Evolutionary conservation across 306 rosid species (phyloP), one percentile per base, ranked within the genome.

Genomic region (Hippophae tibetana): DNA sequence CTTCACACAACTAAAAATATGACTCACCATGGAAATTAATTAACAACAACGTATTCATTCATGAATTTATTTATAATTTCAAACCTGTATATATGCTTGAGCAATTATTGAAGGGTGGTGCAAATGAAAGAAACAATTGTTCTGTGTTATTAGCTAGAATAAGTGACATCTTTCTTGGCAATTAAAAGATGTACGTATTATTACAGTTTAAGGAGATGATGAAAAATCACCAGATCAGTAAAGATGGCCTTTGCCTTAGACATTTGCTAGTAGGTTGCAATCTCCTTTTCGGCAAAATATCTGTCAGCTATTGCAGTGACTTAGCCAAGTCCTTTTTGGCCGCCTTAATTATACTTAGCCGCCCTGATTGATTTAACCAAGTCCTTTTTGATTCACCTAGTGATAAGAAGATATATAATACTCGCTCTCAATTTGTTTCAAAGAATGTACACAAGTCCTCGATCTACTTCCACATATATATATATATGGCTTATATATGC

Each of bases 221-320:
- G 7, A 57, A 56, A 43, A 13, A 64, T 64, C 65, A 90, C 97
- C 95, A 79, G 95, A 31, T 18, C 23, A 18, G 94, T 86, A 68
- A 90, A 90, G 23, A 18, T 18, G 23, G 83, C 85, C 82, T 82
- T 84, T 55, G 95, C 95, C 41, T 86, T 75, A 13, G 97, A 82
- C 49, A 78, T 80, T 43, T 78, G 88, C 71, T 86, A 55, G 31
- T 94, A 90, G 50, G 85, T 74, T 31, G 88, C 95, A 69, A 84
- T 85, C 79, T 90, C 90, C 58, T 73, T 81, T 2, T 77, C 81
- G 40, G 90, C 85, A 76, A 90, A 90, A 79, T 18, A 18, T 18
- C 97, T 86, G 69, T 90, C 95, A 47, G 94, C 95, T 80, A 90
- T 86, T 13, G 97, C 80, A 27, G 86, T 95, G 48, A 90, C 97